Conservation (phyloP, 192 early-diverging fungal genomes). For the Glomus cerebriforme region DNA sequence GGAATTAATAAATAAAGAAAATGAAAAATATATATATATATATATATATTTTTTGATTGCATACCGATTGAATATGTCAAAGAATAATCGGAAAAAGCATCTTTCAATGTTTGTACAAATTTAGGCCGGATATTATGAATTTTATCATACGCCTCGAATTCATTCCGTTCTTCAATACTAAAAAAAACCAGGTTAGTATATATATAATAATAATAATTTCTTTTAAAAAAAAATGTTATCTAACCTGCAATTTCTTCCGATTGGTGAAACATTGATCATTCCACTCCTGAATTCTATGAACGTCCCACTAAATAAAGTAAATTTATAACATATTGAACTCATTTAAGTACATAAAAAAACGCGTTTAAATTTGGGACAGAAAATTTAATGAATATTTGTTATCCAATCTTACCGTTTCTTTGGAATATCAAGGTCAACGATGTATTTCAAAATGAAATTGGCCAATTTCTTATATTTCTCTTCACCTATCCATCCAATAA, state of each 20-base stretch:
- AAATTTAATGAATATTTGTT: too few species aligned
- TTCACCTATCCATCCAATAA: constrained; percentile 90
- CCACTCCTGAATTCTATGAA: constrained; percentile 99
- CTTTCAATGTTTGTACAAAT: constrained; percentile 81
- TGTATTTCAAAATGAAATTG: constrained; percentile 93
- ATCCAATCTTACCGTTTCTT: constrained; percentile 77
- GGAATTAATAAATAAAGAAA: neutral
- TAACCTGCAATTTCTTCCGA: constrained; percentile 92
- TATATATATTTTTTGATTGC: neutral
- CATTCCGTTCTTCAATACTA: constrained; percentile 82
- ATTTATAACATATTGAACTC: neutral
- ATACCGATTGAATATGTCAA: constrained; percentile 94
- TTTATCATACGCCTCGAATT: constrained; percentile 91
- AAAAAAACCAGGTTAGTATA: neutral
- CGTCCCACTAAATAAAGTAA: constrained; percentile 67
- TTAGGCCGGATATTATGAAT: constrained; percentile 79
- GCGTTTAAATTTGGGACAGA: too few species aligned
- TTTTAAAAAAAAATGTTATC: constrained; percentile 29
- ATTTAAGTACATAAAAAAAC: too few species aligned
- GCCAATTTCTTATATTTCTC: constrained; percentile 88
- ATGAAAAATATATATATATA: too few species aligned
- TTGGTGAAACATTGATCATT: constrained; percentile 98
- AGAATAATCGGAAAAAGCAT: constrained; percentile 80
- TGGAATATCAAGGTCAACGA: constrained; percentile 92
- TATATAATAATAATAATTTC: neutral